Percentiles rank a stretch among this genome's conserved stretches.
phyloP scores from a whole-genome alignment of 371 early-diverging fungal species.

The Mucor velutinosus region DNA sequence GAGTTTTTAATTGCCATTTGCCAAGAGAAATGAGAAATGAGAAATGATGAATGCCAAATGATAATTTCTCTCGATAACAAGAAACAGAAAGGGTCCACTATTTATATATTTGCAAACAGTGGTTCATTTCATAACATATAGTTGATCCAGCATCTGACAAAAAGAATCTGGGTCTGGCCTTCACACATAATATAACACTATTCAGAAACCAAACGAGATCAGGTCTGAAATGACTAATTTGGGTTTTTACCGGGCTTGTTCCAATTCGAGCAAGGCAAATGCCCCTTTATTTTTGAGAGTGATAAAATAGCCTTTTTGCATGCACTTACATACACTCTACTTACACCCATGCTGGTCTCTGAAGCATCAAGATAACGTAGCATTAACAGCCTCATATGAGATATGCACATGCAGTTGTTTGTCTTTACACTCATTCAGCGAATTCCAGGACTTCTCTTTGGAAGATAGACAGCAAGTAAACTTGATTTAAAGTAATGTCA shows the following conservation, averaged over 20 bases:
- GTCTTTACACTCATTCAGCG: background rate
- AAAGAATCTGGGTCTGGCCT: slow-evolving; percentile 10
- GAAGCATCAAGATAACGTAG: background rate
- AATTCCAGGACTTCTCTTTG: background rate
- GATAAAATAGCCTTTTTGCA: background rate
- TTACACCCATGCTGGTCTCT: background rate
- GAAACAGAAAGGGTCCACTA: background rate
- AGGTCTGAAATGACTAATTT: background rate
- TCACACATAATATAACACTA: background rate
- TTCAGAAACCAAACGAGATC: background rate
- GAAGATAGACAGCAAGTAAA: background rate
- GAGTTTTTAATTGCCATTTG: background rate
- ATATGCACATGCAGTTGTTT: background rate
- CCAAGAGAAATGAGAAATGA: background rate
- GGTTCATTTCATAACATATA: slow-evolving; percentile 4
- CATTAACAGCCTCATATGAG: background rate
- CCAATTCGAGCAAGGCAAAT: background rate
- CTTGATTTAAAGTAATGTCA: background rate
- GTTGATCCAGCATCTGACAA: background rate
- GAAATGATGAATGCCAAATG: background rate
- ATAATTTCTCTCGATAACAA: background rate
- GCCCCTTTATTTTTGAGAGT: background rate
- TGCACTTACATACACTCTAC: background rate
- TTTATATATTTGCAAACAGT: background rate
- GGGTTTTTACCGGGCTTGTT: slow-evolving; percentile 10